phyloP scores from a whole-genome alignment of 345 rosid genomes.

The Geranium brycei region DNA sequence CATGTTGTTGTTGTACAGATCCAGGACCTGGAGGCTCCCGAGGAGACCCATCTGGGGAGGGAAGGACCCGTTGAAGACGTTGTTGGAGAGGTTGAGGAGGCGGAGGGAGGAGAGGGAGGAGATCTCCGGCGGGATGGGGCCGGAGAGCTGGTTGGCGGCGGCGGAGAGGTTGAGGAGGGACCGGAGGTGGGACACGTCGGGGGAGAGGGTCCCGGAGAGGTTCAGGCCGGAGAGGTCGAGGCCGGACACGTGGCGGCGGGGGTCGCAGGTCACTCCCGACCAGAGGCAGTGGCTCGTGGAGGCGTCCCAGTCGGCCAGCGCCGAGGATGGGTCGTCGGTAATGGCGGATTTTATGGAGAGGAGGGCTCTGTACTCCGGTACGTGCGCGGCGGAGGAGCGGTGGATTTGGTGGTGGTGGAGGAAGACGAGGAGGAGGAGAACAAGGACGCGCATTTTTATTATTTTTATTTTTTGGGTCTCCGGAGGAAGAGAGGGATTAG shows the following conservation, averaged over 20 bases:
- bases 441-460: constrained; percentile 30
- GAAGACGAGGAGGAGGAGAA: constrained; percentile 12
- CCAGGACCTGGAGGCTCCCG: constrained; percentile 49
- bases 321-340: constrained; percentile 34
- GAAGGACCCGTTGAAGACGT: constrained; percentile 56
- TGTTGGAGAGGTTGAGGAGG: constrained; percentile 59
- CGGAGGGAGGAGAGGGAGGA: constrained; percentile 46
- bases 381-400: constrained; percentile 27
- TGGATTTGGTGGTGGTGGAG: constrained; percentile 10
- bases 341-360: constrained; percentile 54
- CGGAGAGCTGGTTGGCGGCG: constrained; percentile 46
- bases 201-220: constrained; percentile 61
- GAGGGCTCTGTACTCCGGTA: constrained; percentile 53
- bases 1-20: constrained; percentile 72
- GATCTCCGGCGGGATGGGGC: constrained; percentile 55
- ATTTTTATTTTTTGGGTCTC: background rate
- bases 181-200: constrained; percentile 43
- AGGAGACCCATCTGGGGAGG: constrained; percentile 44
- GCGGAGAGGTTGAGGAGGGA: constrained; percentile 49
- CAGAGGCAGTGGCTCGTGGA: constrained; percentile 43
- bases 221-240: constrained; percentile 51
- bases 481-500: no score
- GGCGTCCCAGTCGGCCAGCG: constrained; percentile 54
- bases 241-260: constrained; percentile 47
- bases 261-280: constrained; percentile 57